phyloP scores from a whole-genome alignment of 345 rosid species.

The Hibiscus trionum region DNA sequence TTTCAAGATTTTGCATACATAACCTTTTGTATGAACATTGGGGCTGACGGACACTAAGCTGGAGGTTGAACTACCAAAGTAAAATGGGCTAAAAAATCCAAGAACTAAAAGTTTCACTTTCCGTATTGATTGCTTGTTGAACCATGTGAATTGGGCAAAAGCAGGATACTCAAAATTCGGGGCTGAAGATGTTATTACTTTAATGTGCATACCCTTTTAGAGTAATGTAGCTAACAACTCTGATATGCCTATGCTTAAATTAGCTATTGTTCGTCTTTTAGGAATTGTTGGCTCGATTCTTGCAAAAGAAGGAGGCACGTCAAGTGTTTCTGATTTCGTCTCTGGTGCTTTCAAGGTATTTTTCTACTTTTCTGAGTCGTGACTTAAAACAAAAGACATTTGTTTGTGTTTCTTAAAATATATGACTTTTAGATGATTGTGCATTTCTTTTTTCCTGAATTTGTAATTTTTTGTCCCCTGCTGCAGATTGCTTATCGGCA shows the following conservation, averaged over 20 bases:
- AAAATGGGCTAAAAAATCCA: background rate
- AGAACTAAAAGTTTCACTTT: background rate
- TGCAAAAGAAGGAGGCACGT: slow-evolving; percentile 52
- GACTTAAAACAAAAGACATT: background rate
- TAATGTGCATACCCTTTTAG: background rate
- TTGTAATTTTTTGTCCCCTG: slow-evolving; percentile 5
- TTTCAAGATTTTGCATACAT: background rate
- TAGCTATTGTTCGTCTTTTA: slow-evolving; percentile 17
- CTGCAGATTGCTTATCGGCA: slow-evolving; percentile 53
- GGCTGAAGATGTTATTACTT: background rate
- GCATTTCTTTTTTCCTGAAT: background rate
- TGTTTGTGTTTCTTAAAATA: background rate
- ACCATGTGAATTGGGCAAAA: background rate
- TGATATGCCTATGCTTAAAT: background rate
- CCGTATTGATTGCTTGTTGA: background rate
- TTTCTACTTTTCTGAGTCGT: background rate
- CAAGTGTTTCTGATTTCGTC: slow-evolving; percentile 38
- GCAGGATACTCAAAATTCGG: background rate
- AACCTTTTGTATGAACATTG: background rate
- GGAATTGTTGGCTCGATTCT: slow-evolving; percentile 82
- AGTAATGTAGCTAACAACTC: background rate
- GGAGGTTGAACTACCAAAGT: background rate
- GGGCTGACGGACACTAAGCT: background rate
- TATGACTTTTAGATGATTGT: background rate
- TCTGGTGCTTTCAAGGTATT: slow-evolving; percentile 78